Base-by-base conservation (phyloP, 371 early-diverging fungal species). In the Mortierella polycephala region DNA sequence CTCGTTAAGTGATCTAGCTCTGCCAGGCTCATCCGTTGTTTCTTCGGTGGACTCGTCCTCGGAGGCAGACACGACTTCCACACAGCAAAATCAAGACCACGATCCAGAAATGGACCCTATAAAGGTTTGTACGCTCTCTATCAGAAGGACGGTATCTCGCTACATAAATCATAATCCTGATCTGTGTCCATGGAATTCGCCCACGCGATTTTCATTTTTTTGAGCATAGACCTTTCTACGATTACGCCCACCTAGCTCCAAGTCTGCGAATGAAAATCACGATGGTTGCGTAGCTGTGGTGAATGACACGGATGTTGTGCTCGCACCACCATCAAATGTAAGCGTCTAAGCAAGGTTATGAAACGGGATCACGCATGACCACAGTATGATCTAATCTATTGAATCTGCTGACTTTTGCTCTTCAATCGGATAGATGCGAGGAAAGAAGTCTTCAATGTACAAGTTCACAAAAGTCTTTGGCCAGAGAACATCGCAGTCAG, bases 391-490 rank as follows among this genome's bases (percentile, higher is more conserved):
- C 51, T 4, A 44, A 68, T 71, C 40, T 82, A 83, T 0, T 23
- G 42, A 18, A 21, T 53, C 57, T 50, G 18, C n/a, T n/a, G n/a
- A n/a, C n/a, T n/a, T n/a, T n/a, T n/a, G n/a, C 11, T 14, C 10
- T 5, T 46, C 40, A 41, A n/a, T 21, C 30, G 5, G 20, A 53
- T 75, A 86, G 54, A 72, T 82, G 40, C 84, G 86, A 18, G 75
- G 82, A 42, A 76, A 82, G 57, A 75, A 86, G 40, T 71, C 90
- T 0, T 87, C 88, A 57, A 83, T 86, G 39, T 90, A 91, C 72
- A 81, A 83, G 64, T 93, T 93, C 55, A 86, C 90, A 0, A 88
- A 88, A 54, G 90, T 92, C 12, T 85, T 93, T 60, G 86, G 87
- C 7, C 50, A 79, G 9, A 67, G 83, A 39, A 65, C 85, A 7